Conservation (phyloP, 345 rosid species). For the Salix koriyanagi region DNA sequence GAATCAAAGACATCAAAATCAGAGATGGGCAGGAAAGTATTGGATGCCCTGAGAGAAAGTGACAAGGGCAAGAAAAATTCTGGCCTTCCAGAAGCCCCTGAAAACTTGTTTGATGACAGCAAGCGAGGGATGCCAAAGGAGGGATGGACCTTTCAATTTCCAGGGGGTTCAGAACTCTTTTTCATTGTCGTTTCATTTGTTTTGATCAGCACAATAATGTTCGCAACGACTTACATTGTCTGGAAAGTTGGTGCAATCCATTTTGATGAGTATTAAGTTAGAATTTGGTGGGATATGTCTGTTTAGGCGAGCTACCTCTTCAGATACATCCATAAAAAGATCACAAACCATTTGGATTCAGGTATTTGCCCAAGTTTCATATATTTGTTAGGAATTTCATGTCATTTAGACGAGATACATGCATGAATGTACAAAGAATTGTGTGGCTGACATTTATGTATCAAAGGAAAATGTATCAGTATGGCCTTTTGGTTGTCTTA, state of each 20-base stretch:
- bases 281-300: constrained; percentile 11
- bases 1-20: constrained; percentile 53
- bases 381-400: neutral
- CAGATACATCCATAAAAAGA: neutral
- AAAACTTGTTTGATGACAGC: constrained; percentile 82
- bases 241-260: constrained; percentile 95
- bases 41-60: constrained; percentile 70
- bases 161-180: constrained; percentile 70
- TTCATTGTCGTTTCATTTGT: constrained; percentile 63
- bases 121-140: constrained; percentile 74
- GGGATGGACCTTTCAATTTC: constrained; percentile 71
- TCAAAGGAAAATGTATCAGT: neutral
- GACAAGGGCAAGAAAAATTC: constrained; percentile 70
- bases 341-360: constrained; percentile 11
- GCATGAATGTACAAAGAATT: constrained; percentile 8
- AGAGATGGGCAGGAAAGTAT: constrained; percentile 64
- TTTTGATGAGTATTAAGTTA: constrained; percentile 53
- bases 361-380: neutral
- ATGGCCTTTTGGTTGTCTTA: neutral
- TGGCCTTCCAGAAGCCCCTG: constrained; percentile 82
- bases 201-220: constrained; percentile 81
- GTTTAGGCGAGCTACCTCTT: constrained; percentile 2
- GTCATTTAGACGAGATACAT: constrained; percentile 3
- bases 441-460: constrained; percentile 5
- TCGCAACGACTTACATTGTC: constrained; percentile 73